Evolutionary conservation across 2,329 filamentous ascomycete species (phyloP), one percentile per base, ranked within the genome.

Genomic region (Zymoseptoria brevis): DNA sequence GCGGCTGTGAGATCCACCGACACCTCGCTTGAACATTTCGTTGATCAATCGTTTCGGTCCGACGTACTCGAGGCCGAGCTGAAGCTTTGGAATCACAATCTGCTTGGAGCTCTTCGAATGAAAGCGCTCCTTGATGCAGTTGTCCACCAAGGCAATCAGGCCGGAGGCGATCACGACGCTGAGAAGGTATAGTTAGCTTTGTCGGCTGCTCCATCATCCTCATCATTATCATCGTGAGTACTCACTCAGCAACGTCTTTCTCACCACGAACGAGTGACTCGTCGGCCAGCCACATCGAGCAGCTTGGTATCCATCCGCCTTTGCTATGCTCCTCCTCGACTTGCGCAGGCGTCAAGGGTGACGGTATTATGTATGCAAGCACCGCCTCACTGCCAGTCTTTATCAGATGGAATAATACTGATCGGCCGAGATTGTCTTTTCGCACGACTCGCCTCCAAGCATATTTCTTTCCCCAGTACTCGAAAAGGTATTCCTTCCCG

Each of bases 151-250:
- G 7, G 89, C 85, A 67, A 96, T 86, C 66, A 97, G 82, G 22
- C 93, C 93, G n/a, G 91, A 94, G 53, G 91, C 85, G 63, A 97
- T 83, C 63, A 97, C 87, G 64, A 96, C 87, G 73, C 91, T 96
- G 66, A 49, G 53, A 64, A 54, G 11, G 24, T 54, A 16, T n/a
- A 19, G 54, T 61, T 52, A 63, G 61, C 66, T 59, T 59, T 61
- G 26, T 61, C 30, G 9, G 54, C 68, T 65, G 71, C 68, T 19
- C 41, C 19, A 55, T 19, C 22, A 29, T 41, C 41, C 13, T 54
- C 24, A 50, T 30, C 9, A 45, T 8, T 16, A 59, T 21, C 16
- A 24, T n/a, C 8, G 19, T 41, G 11, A 52, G 50, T 52, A 83
- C 85, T 82, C 84, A 95, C 90, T 96, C 92, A 62, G 90, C 89